A percentile compares a stretch with the other conserved stretches of the same genome.
phyloP scores from a whole-genome alignment of 768 basidiomycete genomes.

The Kwoniella mangroviensis region DNA sequence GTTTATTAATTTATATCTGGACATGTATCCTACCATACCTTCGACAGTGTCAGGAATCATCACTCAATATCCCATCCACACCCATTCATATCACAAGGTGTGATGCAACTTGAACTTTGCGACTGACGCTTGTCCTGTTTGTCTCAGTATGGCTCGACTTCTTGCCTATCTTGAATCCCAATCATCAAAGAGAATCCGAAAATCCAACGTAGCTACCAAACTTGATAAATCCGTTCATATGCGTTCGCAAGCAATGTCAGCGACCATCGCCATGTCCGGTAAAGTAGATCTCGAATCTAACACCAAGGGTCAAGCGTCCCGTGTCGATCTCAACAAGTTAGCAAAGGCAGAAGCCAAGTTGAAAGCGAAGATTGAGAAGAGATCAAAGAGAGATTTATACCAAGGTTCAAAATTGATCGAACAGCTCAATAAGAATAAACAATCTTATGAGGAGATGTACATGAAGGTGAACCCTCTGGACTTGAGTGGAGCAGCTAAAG shows the following conservation, averaged over 20 bases:
- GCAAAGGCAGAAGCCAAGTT: constrained; percentile 98
- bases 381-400: constrained; percentile 85
- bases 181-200: constrained; percentile 48
- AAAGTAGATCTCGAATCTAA: constrained; percentile 58
- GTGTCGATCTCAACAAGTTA: constrained; percentile 58
- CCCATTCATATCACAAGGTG: too few species aligned
- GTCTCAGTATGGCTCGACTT: constrained; percentile 51
- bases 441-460: constrained; percentile 98
- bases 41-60: too few species aligned
- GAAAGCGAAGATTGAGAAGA: constrained; percentile 95
- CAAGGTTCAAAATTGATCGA: constrained; percentile 96
- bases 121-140: not conserved
- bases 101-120: too few species aligned
- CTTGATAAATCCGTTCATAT: constrained; percentile 58
- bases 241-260: constrained; percentile 55
- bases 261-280: constrained; percentile 57
- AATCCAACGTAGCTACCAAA: constrained; percentile 36
- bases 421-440: constrained; percentile 84
- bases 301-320: constrained; percentile 58
- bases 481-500: constrained; percentile 71
- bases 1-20: too few species aligned
- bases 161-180: constrained; percentile 53
- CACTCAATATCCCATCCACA: too few species aligned
- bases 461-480: constrained; percentile 98
- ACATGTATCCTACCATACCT: too few species aligned